These are phyloP conservation scores for Anethum foeniculum DNA, from an alignment of 140 eudicot genomes.

Conservation along the genomic window DNA sequence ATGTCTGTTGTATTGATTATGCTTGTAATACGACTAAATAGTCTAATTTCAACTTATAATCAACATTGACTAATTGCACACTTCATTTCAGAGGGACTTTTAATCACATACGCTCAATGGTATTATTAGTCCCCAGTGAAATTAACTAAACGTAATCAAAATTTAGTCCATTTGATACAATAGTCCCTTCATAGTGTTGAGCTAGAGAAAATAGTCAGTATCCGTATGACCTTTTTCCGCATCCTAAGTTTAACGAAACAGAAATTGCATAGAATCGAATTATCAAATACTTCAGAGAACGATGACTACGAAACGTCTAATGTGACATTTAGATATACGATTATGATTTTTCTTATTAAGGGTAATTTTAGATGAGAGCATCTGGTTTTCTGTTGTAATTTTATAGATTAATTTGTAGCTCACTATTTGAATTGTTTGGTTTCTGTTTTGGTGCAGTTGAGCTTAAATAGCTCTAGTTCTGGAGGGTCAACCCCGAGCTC, in stretches of 20 bases:
- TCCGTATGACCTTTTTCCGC: neutral
- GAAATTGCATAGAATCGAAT: neutral
- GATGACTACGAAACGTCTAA: neutral
- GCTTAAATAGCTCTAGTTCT: slow-evolving; percentile 43
- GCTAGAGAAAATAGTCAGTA: neutral
- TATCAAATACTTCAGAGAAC: neutral
- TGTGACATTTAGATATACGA: neutral
- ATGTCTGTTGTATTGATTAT: neutral
- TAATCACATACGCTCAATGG: neutral
- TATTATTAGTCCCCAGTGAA: neutral
- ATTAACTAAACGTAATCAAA: neutral
- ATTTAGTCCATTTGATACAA: no score
- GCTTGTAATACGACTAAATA: neutral
- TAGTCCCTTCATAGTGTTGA: neutral
- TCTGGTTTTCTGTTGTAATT: neutral
- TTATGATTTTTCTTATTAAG: neutral
- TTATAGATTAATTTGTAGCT: neutral
- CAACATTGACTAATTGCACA: neutral
- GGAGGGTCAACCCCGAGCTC: slow-evolving; percentile 55
- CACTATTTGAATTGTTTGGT: neutral
- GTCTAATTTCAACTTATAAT: neutral
- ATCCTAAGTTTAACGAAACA: neutral
- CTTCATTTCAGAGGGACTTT: neutral
- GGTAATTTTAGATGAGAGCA: neutral
- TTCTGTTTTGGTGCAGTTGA: slow-evolving; percentile 37